Base-by-base conservation (phyloP, 768 basidiomycete species). In the Cyathus striatus region DNA sequence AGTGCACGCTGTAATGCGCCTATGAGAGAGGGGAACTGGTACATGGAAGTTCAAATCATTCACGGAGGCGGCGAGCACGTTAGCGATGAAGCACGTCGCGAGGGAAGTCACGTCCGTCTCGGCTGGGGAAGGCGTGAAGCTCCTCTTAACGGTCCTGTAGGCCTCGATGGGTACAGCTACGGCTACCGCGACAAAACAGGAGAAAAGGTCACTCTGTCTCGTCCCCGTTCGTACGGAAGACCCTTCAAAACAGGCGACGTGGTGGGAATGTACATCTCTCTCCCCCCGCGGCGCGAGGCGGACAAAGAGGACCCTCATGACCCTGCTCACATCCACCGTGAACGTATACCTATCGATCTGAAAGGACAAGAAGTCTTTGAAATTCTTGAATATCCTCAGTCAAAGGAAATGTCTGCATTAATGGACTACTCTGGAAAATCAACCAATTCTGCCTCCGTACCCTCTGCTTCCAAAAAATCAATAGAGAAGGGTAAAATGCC, bases 331-430 rank as follows among this genome's bases (percentile, higher is more conserved):
- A 64, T 96, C 48, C 80, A 83, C 49, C 81, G 96, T 42, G 89
- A 92, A 56, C 88, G 96, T 43, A 88, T 95, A 47, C 81, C 94
- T 3, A 94, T 99, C 57, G 87, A 89, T 46, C 89, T 91, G 65
- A 96, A 95, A 64, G 90, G 90, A n/a, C 93, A 95, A 63, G 87
- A 91, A 49, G 93, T 94, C 60, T 97, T 97, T 61, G 96, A 99
- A 67, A 83, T 83, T 46, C 70, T 90, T 47, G 95, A 98, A 60
- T 97, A 96, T 59, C 64, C 81, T 7, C 80, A 83, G 45, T 80
- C 76, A 22, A 96, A 94, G 60, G 96, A 99, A 66, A 98, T 98
- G 96, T 70, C 76, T 10, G 70, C 83, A 26, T 78, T 98, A 48
- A 81, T 94, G 75, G 90, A 93, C 49, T 81, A 78, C 57, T 75